These are phyloP conservation scores for Thecaphora thlaspeos DNA, from an alignment of 1,284 basidiomycete species.

Conservation along the genomic window DNA sequence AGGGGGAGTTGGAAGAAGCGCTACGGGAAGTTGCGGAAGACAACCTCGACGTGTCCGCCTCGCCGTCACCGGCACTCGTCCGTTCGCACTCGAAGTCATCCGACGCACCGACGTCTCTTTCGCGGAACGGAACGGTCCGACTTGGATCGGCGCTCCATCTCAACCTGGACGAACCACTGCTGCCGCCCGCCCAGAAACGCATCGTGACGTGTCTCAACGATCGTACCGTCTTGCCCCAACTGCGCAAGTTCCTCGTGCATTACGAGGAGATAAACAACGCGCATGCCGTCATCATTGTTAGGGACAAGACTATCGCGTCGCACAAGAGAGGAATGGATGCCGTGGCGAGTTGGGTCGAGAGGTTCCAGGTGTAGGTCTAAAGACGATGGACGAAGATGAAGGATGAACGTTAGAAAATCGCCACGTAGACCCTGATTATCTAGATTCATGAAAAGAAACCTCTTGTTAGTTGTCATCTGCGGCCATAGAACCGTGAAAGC, in stretches of 20 bases:
- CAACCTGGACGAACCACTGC: slow-evolving; percentile 6
- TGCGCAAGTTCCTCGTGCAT: slow-evolving; percentile 35
- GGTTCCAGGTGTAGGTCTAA: slow-evolving; percentile 9
- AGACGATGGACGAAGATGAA: no score
- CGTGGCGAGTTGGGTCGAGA: slow-evolving; percentile 10
- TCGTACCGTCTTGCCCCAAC: slow-evolving; percentile 10
- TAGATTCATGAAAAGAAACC: no score
- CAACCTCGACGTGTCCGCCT: slow-evolving; percentile 2
- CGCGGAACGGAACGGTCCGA: slow-evolving; percentile 5
- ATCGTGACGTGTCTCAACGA: slow-evolving; percentile 31
- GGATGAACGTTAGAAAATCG: no score
- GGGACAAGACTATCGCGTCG: slow-evolving; percentile 8
- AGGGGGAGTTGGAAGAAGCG: slow-evolving; percentile 17
- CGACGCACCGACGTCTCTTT: neutral
- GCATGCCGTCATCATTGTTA: slow-evolving; percentile 43
- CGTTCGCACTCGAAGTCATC: neutral
- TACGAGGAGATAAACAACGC: slow-evolving; percentile 36
- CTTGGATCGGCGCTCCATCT: neutral
- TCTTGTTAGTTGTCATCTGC: no score
- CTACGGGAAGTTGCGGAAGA: slow-evolving; percentile 18
- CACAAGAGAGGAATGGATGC: slow-evolving; percentile 21
- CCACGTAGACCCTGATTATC: no score
- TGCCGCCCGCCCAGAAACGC: slow-evolving; percentile 11
- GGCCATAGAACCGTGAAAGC: slow-evolving; percentile 76
- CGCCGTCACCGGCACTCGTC: slow-evolving; percentile 1